Conservation (phyloP, 495 filamentous ascomycete species). For the Penicillium bovifimosum region DNA sequence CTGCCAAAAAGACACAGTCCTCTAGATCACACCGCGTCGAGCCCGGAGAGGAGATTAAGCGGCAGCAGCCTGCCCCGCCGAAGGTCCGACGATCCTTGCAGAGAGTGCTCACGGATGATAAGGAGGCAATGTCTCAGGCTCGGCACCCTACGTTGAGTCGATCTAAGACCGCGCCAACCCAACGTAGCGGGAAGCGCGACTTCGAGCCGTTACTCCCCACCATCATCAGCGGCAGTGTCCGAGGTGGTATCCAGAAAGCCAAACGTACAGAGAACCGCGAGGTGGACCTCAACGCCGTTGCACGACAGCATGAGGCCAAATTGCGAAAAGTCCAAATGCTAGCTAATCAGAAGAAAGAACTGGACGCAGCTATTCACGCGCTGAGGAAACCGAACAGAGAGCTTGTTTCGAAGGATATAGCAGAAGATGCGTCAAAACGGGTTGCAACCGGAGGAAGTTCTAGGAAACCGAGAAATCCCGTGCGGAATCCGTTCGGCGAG, state of each 20-base stretch:
- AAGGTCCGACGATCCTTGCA: constrained; percentile 58
- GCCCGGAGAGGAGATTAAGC: constrained; percentile 52
- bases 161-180: constrained; percentile 55
- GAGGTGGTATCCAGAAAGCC: constrained; percentile 52
- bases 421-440: constrained; percentile 63
- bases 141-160: constrained; percentile 54
- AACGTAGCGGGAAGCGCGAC: constrained; percentile 35
- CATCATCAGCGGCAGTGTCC: constrained; percentile 28
- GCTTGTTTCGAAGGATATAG: constrained; percentile 66
- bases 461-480: constrained; percentile 59
- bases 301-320: constrained; percentile 57
- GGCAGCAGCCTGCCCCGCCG: constrained; percentile 37
- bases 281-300: constrained; percentile 57
- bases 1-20: constrained; percentile 23
- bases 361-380: constrained; percentile 75
- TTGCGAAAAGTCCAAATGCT: constrained; percentile 67
- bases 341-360: constrained; percentile 61
- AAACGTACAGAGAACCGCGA: constrained; percentile 61
- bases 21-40: constrained; percentile 28
- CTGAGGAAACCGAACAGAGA: constrained; percentile 84
- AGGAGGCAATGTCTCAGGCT: constrained; percentile 22
- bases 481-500: constrained; percentile 52
- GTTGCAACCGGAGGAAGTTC: constrained; percentile 31
- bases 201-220: constrained; percentile 34
- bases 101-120: constrained; percentile 67